These are phyloP conservation scores for Sinapis alba DNA, from an alignment of 441 rosid genomes.

Conservation along the genomic window DNA sequence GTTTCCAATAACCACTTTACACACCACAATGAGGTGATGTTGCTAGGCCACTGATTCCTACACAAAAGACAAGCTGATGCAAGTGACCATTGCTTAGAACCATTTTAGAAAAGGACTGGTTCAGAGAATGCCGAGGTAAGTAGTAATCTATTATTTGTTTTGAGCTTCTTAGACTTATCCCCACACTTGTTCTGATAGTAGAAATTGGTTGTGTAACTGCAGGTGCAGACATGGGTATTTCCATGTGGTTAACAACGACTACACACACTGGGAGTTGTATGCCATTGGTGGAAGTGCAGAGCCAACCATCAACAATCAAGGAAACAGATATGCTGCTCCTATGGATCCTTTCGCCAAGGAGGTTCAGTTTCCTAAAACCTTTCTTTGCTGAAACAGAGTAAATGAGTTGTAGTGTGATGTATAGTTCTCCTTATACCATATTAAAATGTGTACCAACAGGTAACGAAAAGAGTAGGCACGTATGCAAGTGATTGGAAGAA, in stretches of 20 bases:
- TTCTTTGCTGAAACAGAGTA: slow-evolving; percentile 1
- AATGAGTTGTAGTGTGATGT: not conserved
- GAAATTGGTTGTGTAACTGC: slow-evolving; percentile 27
- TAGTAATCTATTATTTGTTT: not conserved
- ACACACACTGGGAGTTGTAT: slow-evolving; percentile 99
- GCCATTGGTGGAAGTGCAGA: slow-evolving; percentile 96
- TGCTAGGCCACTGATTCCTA: slow-evolving; percentile 91
- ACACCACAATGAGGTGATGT: slow-evolving; percentile 97
- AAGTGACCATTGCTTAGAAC: slow-evolving; percentile 95
- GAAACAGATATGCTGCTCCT: slow-evolving; percentile 90
- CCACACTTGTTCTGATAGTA: not conserved
- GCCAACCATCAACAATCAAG: slow-evolving; percentile 98
- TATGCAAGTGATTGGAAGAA: slow-evolving; percentile 52
- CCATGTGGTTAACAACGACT: slow-evolving; percentile 97
- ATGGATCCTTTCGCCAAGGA: slow-evolving; percentile 79
- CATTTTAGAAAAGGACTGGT: slow-evolving; percentile 93
- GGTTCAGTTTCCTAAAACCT: slow-evolving; percentile 44
- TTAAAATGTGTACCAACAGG: slow-evolving; percentile 49
- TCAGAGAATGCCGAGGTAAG: slow-evolving; percentile 98
- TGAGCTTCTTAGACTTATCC: not conserved
- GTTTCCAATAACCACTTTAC: slow-evolving; percentile 87
- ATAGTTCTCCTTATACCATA: not conserved
- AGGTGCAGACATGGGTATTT: slow-evolving; percentile 97
- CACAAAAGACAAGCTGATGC: slow-evolving; percentile 87
- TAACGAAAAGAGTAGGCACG: slow-evolving; percentile 89